Conservation (phyloP, 306 rosid species). For the Crotalaria pallida region DNA sequence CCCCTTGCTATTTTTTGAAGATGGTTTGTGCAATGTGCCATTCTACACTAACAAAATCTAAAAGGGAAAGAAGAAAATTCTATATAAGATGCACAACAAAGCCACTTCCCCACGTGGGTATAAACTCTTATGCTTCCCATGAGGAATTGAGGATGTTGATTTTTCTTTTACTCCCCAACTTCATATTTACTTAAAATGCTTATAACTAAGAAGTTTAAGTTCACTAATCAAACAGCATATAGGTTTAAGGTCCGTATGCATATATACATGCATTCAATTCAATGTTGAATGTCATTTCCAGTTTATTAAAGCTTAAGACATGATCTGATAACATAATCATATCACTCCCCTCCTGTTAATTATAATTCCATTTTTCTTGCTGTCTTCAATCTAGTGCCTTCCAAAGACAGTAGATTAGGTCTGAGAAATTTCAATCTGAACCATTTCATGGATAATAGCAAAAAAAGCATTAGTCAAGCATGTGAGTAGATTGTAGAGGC, state of each 20-base stretch:
- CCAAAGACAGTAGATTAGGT: neutral
- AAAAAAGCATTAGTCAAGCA: constrained; percentile 38
- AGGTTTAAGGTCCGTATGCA: neutral
- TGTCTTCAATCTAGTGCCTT: neutral
- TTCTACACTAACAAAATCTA: neutral
- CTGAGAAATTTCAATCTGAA: neutral
- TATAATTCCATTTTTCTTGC: neutral
- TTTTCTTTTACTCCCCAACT: neutral
- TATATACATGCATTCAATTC: neutral
- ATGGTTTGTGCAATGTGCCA: neutral
- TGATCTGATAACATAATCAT: neutral
- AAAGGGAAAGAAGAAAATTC: neutral
- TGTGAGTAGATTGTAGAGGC: constrained; percentile 82
- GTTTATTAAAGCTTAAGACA: neutral
- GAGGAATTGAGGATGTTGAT: neutral
- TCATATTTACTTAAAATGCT: neutral
- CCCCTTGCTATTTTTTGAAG: neutral
- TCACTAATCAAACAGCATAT: neutral
- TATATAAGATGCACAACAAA: neutral
- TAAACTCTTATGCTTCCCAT: neutral
- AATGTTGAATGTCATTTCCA: neutral
- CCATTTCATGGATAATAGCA: neutral
- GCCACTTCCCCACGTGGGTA: neutral
- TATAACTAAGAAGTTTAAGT: neutral
- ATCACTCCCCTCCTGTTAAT: too few relatives aligned